Conservation (phyloP, 2,329 filamentous ascomycete species). For the Phaeomoniella chlamydospora region DNA sequence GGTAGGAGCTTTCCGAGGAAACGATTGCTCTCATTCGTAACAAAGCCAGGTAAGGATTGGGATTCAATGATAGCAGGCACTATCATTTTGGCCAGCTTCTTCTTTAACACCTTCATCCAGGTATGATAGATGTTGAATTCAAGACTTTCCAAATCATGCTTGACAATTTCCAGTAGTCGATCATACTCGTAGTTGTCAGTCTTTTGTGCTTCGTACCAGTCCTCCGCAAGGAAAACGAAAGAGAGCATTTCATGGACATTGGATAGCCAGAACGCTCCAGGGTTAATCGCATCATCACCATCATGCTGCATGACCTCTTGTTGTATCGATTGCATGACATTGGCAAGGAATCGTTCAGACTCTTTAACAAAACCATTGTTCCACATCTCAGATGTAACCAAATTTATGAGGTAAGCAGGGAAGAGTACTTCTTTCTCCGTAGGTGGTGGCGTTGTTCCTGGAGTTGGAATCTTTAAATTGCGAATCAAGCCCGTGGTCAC, state of each 20-base stretch:
- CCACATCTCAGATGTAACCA: constrained; percentile 99
- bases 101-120: constrained; percentile 99
- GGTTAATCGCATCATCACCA: constrained; percentile 91
- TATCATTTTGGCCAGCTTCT: constrained; percentile 99
- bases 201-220: constrained; percentile 99
- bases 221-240: constrained; percentile 95
- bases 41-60: constrained; percentile 92
- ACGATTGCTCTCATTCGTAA: constrained; percentile 95
- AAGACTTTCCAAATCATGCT: constrained; percentile 93
- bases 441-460: constrained; percentile 72
- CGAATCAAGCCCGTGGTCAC: constrained; percentile 91
- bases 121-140: constrained; percentile 99
- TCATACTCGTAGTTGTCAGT: constrained; percentile 99
- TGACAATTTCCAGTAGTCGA: constrained; percentile 91
- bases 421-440: constrained; percentile 98
- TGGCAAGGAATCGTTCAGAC: constrained; percentile 94
- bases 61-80: constrained; percentile 98
- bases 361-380: constrained; percentile 99
- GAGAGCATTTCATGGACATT: constrained; percentile 99
- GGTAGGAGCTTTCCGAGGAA: constrained; percentile 95
- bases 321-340: constrained; percentile 99
- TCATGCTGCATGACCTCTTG: constrained; percentile 99
- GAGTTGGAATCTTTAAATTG: constrained; percentile 89
- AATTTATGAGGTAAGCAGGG: constrained; percentile 96
- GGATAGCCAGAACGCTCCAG: constrained; percentile 94